Evolutionary conservation across 192 early-diverging fungal genomes (phyloP), one percentile per base, ranked within the genome.

Genomic region (Coemansia sp.): DNA sequence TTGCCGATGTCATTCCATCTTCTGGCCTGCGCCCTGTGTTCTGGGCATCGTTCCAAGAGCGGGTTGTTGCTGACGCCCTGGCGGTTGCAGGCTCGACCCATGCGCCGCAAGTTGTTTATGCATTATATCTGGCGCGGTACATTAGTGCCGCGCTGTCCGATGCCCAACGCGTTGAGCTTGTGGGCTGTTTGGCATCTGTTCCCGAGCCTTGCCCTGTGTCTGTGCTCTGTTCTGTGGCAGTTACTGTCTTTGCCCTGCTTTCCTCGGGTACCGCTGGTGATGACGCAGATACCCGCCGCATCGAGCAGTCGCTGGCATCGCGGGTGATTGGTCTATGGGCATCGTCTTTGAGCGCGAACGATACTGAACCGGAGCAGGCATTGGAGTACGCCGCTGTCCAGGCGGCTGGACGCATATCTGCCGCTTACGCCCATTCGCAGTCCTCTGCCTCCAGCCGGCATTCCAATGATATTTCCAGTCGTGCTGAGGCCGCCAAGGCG

Each of bases 271-370:
- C 6, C 8, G 11, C 9, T 20, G 19, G 19, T 10, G 18, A 12
- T 30, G 14, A 31, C 12, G 13, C 37, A 16, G 21, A 31, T 14
- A 31, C 12, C 9, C 8, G 43, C 29, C 17, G 7, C 0, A 18
- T 36, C 20, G 37, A 22, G 37, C 28, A 5, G 0, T 9, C 21
- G 12, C 47, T 67, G 19, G 19, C 48, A 2, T 27, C 57, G 14
- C 44, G 38, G 20, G 34, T 67, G 3, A 17, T 67, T 7, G 36
- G 19, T 0, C 30, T 55, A 26, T 67, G 64, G 64, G 20, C 50
- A 16, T 38, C 16, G 39, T 62, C 60, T 9, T 31, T 56, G 23
- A 18, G 30, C 31, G 21, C 28, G 9, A 9, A 18, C 4, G 21
- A 42, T 13, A 11, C 33, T 12, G 19, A 19, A 0, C 8, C 9